Percentiles rank a stretch among this genome's conserved stretches.
phyloP scores from a whole-genome alignment of 306 rosid genomes.

The Astragalus membranaceus region DNA sequence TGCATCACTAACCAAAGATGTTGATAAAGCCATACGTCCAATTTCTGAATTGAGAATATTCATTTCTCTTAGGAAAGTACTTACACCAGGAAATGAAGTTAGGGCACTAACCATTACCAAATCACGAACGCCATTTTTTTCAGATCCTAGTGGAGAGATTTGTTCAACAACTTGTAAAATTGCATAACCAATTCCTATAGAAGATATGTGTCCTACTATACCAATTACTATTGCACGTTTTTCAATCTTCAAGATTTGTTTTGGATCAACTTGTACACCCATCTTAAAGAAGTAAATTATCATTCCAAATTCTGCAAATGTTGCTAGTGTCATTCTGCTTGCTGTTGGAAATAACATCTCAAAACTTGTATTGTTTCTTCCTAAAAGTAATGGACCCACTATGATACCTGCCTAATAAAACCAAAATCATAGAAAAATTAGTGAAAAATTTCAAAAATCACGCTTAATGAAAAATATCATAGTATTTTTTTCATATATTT shows the following conservation, averaged over 20 bases:
- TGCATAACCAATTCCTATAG: background rate
- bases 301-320: conserved; percentile 25
- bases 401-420: conserved; percentile 22
- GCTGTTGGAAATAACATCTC: background rate
- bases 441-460: no score
- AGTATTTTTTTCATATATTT: no score
- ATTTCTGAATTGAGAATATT: conserved; percentile 19
- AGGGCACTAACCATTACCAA: background rate
- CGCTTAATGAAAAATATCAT: no score
- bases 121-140: background rate
- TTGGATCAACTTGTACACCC: conserved; percentile 15
- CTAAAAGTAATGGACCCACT: conserved; percentile 8
- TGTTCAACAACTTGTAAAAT: background rate
- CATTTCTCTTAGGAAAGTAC: conserved; percentile 4
- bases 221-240: background rate
- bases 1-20: conserved; percentile 22
- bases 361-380: background rate
- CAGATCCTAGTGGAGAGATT: background rate
- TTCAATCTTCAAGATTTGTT: background rate
- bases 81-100: background rate
- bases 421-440: no score
- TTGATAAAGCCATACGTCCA: conserved; percentile 21
- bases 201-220: background rate
- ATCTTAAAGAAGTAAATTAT: conserved; percentile 12
- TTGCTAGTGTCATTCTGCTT: background rate